Evolutionary conservation across 2,329 filamentous ascomycete genomes (phyloP).

Genomic region (Blumeria hordei): DNA sequence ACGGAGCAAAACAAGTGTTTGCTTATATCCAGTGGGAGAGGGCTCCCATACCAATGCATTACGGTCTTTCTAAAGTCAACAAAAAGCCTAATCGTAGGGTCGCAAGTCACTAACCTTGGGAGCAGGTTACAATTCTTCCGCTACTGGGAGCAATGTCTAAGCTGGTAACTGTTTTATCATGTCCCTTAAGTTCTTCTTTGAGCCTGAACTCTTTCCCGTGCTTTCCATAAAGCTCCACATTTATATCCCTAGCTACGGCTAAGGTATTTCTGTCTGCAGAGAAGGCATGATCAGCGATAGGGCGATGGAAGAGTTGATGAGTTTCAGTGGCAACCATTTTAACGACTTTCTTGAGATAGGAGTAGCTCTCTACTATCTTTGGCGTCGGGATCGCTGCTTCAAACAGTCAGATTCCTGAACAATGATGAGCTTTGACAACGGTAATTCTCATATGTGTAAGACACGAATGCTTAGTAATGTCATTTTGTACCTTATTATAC

Average conservation of each 20-base stretch:
- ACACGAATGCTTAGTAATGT: too few relatives aligned
- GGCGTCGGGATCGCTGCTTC: too few relatives aligned
- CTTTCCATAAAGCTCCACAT: slow-evolving; percentile 66
- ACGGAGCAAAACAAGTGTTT: slow-evolving; percentile 83
- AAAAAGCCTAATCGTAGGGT: neutral
- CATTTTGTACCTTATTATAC: too few relatives aligned
- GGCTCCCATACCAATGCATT: slow-evolving; percentile 98
- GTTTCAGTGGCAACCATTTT: slow-evolving; percentile 69
- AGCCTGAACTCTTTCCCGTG: slow-evolving; percentile 54
- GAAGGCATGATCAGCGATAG: slow-evolving; percentile 96
- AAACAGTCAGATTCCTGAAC: too few relatives aligned
- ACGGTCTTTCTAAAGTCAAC: slow-evolving; percentile 35
- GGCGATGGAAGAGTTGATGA: slow-evolving; percentile 88
- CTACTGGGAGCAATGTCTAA: slow-evolving; percentile 83
- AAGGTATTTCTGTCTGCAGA: slow-evolving; percentile 72
- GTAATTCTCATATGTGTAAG: too few relatives aligned
- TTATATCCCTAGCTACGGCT: slow-evolving; percentile 74
- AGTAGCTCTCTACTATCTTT: slow-evolving; percentile 92
- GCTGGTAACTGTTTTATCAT: slow-evolving; percentile 90
- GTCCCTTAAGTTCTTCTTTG: slow-evolving; percentile 80
- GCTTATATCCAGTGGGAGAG: slow-evolving; percentile 80
- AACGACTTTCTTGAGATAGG: slow-evolving; percentile 35
- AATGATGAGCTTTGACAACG: too few relatives aligned
- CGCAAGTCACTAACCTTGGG: slow-evolving; percentile 40
- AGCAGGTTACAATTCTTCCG: slow-evolving; percentile 91